Conservation (phyloP, 1,284 basidiomycete species). For the Irpex rosettiformis region DNA sequence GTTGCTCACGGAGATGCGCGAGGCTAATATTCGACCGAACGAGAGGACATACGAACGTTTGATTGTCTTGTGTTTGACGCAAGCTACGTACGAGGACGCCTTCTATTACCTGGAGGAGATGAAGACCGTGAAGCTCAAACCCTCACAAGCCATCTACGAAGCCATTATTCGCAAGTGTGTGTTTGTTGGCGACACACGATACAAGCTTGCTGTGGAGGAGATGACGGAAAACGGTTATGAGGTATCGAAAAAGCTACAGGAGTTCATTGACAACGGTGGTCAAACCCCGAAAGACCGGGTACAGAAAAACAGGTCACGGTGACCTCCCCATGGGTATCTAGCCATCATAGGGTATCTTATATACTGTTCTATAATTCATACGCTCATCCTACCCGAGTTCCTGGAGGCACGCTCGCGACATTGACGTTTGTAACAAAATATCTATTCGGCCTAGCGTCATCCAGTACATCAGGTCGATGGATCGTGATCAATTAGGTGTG, state of each 20-base stretch:
- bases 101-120: slow-evolving; percentile 88
- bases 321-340: background rate
- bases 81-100: slow-evolving; percentile 76
- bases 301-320: background rate
- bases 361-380: background rate
- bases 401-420: background rate
- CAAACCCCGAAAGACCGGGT: background rate
- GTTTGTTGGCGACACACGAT: slow-evolving; percentile 54
- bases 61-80: slow-evolving; percentile 67
- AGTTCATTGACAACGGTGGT: slow-evolving; percentile 32
- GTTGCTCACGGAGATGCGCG: slow-evolving; percentile 60
- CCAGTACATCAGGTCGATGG: background rate
- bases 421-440: background rate
- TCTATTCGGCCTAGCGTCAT: background rate
- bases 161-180: slow-evolving; percentile 60
- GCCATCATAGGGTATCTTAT: background rate
- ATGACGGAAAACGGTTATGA: slow-evolving; percentile 52
- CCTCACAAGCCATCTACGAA: slow-evolving; percentile 57
- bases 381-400: background rate
- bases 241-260: slow-evolving; percentile 29
- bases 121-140: slow-evolving; percentile 61
- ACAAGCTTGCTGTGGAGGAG: slow-evolving; percentile 67
- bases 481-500: background rate
- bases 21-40: slow-evolving; percentile 50
- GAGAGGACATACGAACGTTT: slow-evolving; percentile 61